These are phyloP conservation scores for Metschnikowia santaceciliae DNA, from an alignment of 805 yeast genomes.

Conservation along the genomic window DNA sequence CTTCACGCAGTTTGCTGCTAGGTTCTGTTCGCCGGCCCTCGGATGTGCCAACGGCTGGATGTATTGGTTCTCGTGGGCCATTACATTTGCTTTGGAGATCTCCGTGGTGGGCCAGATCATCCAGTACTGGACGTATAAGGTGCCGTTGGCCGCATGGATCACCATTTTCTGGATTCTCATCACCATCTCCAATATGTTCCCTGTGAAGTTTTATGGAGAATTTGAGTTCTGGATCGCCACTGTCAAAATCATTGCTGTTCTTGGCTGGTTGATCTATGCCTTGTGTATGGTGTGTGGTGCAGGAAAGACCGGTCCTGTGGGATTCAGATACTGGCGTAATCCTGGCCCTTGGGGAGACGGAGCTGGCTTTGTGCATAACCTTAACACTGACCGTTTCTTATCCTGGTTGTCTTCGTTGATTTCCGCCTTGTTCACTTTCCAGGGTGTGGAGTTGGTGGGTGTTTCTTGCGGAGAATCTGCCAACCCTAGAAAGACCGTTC, in stretches of 20 bases:
- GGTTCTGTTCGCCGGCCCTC: slow-evolving; percentile 65
- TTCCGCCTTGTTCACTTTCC: slow-evolving; percentile 76
- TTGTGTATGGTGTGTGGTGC: slow-evolving; percentile 75
- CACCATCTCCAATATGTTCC: slow-evolving; percentile 53
- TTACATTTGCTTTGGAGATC: slow-evolving; percentile 70
- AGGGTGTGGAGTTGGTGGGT: slow-evolving; percentile 76
- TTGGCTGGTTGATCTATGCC: slow-evolving; percentile 67
- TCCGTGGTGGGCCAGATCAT: slow-evolving; percentile 67
- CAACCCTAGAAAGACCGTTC: slow-evolving; percentile 67
- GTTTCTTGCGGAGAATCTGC: slow-evolving; percentile 71
- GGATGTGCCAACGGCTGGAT: slow-evolving; percentile 72
- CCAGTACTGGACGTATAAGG: slow-evolving; percentile 60
- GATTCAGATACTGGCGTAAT: slow-evolving; percentile 77
- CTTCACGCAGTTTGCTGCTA: slow-evolving; percentile 63
- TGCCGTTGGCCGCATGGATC: slow-evolving; percentile 73
- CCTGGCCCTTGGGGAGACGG: slow-evolving; percentile 78
- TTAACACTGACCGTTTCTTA: slow-evolving; percentile 54
- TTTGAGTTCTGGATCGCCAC: slow-evolving; percentile 72
- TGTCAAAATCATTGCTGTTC: slow-evolving; percentile 61
- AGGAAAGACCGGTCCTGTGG: slow-evolving; percentile 64
- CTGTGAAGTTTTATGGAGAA: slow-evolving; percentile 71
- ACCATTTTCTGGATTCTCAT: slow-evolving; percentile 58
- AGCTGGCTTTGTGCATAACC: slow-evolving; percentile 40
- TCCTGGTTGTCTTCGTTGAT: slow-evolving; percentile 70
- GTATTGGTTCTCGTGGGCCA: slow-evolving; percentile 77